A percentile compares a stretch with the other conserved stretches of the same genome.
Evolutionary conservation across 2,329 filamentous ascomycete species (phyloP).

Genomic region (Biscogniauxia marginata): DNA sequence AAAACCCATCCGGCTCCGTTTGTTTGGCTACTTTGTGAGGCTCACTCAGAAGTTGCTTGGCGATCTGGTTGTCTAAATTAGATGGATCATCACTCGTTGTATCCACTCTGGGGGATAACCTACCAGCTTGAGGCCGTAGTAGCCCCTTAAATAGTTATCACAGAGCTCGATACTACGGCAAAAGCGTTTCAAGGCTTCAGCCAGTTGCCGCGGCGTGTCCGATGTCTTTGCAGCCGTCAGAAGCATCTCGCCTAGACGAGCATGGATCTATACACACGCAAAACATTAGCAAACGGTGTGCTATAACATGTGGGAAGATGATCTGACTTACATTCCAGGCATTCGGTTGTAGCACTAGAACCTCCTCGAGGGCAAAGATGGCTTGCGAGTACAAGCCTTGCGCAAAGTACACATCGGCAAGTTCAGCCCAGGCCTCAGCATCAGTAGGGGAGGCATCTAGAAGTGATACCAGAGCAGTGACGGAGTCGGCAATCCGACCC

Average conservation of each 20-base stretch:
- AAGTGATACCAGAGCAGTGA: slow-evolving; percentile 69
- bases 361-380: slow-evolving; percentile 86
- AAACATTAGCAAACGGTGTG: slow-evolving; percentile 27
- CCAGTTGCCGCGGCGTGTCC: slow-evolving; percentile 53
- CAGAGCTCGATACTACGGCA: slow-evolving; percentile 91
- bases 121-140: slow-evolving; percentile 85
- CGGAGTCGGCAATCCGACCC: slow-evolving; percentile 69
- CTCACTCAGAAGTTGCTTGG: slow-evolving; percentile 48
- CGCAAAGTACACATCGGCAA: slow-evolving; percentile 80
- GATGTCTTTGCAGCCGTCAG: slow-evolving; percentile 63
- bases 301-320: slow-evolving; percentile 3
- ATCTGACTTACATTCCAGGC: slow-evolving; percentile 82
- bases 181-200: slow-evolving; percentile 79
- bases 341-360: slow-evolving; percentile 81
- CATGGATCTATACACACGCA: slow-evolving; percentile 66
- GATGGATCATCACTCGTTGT: slow-evolving; percentile 1
- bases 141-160: slow-evolving; percentile 86
- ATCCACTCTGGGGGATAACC: slow-evolving; percentile 24
- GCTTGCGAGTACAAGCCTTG: slow-evolving; percentile 80
- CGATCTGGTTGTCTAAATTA: slow-evolving; percentile 41
- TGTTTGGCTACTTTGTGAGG: slow-evolving; percentile 44
- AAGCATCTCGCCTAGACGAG: slow-evolving; percentile 78
- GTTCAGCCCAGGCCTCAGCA: slow-evolving; percentile 88
- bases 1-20: slow-evolving; percentile 47
- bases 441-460: slow-evolving; percentile 86